These are phyloP conservation scores for Tetrahymena malaccensis DNA, from an alignment of 73 alveolate species.

Conservation along the genomic window DNA sequence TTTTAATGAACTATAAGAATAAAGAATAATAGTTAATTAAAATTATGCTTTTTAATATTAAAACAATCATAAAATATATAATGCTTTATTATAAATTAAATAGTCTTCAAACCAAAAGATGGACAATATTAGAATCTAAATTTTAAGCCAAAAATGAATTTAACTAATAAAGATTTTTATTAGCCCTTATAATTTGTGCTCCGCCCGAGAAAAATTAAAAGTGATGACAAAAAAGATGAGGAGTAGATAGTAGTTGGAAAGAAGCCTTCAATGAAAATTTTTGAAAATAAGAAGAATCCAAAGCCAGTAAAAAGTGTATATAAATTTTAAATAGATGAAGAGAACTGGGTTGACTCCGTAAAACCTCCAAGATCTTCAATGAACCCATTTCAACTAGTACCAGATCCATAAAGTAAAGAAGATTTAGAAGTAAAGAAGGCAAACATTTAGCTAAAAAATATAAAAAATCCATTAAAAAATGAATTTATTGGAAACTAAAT, in stretches of 20 bases:
- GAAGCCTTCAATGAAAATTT: background rate
- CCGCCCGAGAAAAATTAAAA: background rate
- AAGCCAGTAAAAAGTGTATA: background rate
- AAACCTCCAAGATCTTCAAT: background rate
- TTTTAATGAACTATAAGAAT: no score
- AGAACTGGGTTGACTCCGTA: background rate
- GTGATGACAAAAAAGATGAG: background rate
- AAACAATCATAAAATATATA: no score
- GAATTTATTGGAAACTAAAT: background rate
- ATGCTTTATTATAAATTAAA: no score
- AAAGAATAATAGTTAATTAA: no score
- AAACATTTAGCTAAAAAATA: background rate
- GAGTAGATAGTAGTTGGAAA: background rate
- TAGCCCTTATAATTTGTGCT: background rate
- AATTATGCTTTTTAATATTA: no score
- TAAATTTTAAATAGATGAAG: background rate
- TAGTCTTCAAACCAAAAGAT: background rate
- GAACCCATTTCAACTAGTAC: background rate
- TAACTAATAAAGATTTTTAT: background rate
- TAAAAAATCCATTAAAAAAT: background rate
- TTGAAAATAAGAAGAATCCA: background rate
- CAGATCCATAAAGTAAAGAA: background rate
- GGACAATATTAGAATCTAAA: background rate
- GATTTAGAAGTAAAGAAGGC: background rate
- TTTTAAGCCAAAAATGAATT: background rate